Evolutionary conservation across 306 rosid species (phyloP).

Genomic region (Prunus armeniaca): DNA sequence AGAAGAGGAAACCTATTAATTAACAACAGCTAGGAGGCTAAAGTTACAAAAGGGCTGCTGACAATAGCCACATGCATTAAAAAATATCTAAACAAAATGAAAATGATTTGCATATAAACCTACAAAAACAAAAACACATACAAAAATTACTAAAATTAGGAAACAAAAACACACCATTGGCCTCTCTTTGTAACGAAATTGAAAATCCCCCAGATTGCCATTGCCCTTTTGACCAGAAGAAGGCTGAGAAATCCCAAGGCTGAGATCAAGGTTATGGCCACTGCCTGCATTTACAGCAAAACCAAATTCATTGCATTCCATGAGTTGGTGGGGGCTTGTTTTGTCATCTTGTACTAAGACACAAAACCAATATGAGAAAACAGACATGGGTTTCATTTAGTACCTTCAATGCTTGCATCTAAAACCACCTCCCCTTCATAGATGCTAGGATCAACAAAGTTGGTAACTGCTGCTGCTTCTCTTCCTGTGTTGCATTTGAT

Average conservation of each 20-base stretch:
- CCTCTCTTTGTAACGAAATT: constrained; percentile 24
- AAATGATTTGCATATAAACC: not conserved
- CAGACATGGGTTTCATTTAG: not conserved
- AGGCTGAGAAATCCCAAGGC: constrained; percentile 44
- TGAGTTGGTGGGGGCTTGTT: not conserved
- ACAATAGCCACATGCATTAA: not conserved
- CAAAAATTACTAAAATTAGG: not conserved
- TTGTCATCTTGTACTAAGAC: not conserved
- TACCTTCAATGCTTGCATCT: constrained; percentile 26
- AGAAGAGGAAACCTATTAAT: not conserved
- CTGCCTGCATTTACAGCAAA: constrained; percentile 23
- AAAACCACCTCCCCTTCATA: constrained; percentile 25
- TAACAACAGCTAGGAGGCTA: not conserved
- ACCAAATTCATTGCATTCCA: constrained; percentile 5
- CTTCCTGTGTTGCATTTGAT: constrained; percentile 10
- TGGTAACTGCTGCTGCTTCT: constrained; percentile 17
- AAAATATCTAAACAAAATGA: not conserved
- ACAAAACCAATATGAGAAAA: not conserved
- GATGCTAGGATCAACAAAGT: constrained; percentile 17
- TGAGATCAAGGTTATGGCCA: constrained; percentile 52
- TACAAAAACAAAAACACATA: not conserved
- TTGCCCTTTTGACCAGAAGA: constrained; percentile 24
- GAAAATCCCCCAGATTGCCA: constrained; percentile 8
- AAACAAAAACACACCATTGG: constrained; percentile 20
- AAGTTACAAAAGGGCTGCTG: not conserved